Evolutionary conservation across 2,329 filamentous ascomycete genomes (phyloP), one percentile per base, ranked within the genome.

Genomic region (Cercospora nicotianae): DNA sequence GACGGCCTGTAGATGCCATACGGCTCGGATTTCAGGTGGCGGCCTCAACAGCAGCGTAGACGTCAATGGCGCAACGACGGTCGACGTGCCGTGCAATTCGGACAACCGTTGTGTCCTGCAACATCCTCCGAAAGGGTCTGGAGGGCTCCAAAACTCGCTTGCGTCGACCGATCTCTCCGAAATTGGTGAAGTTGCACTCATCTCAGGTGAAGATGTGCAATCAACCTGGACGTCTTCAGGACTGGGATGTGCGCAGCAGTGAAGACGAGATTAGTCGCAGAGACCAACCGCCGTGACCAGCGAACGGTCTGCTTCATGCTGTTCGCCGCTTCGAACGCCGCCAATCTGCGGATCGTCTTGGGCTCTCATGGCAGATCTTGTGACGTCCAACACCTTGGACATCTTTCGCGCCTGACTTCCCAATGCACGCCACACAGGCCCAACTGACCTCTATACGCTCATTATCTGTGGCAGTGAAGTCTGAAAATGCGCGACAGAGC

Each of bases 361-460:
- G 62, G n/a, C 48, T 57, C 53, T 58, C 10, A 64, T 48, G 51
- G 26, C 53, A 36, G 57, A 42, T 26, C 20, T 23, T n/a, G 48
- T 23, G 20, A 23, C 62, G 30, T 64, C 28, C 51, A 13, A 18
- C n/a, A 45, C 36, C 20, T 31, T 20, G 51, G 31, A 58, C 48
- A 13, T 45, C 53, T 59, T 18, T 26, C 18, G 48, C 53, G 31
- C 23, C 51, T 36, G 18, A 53, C 31, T 26, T 9, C 13, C 33
- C 36, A 58, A 64, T 59, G 62, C 51, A 42, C 31, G 42, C 48
- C 33, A 33, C 62, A 28, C 36, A 58, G 33, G 31, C 30, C 55
- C 62, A 31, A 31, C 33, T 45, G 61, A 42, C 48, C 61, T 53
- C 33, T 64, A 39, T 23, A 23, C 33, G 23, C 36, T 64, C 62